Evolutionary conservation across 495 filamentous ascomycete genomes (phyloP), one percentile per base, ranked within the genome.

Genomic region (Penicillium diatomitis): DNA sequence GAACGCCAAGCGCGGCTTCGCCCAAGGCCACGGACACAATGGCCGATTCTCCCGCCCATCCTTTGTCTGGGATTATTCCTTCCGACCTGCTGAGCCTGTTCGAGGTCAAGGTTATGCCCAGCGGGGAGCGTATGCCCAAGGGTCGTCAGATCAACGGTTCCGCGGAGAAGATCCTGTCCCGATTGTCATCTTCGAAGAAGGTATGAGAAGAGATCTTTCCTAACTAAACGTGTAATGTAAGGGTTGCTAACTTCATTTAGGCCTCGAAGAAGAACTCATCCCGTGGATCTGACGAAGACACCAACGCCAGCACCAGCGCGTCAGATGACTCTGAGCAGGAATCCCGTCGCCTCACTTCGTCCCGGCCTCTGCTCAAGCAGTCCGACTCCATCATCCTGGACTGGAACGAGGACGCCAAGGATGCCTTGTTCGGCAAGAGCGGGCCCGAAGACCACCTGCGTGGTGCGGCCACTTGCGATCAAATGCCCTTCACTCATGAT

Each of bases 381-480:
- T 82, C 84, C 38, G 92, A 98, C 60, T 87, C 77, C 7, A 79
- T 98, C 46, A 68, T 97, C 2, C 74, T 96, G 33, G 90, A 96
- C 53, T 97, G 89, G 88, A 77, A 64, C 33, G 65, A 78, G 3
- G 63, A 79, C 3, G 84, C 76, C 6, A 81, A 78, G 48, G 80
- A 94, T 33, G 65, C 67, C 2, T 69, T 96, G 6, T 98, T 95
- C 57, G 75, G 73, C 32, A 79, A 74, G n/a, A 58, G 54, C 10
- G 37, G 43, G 2, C 61, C 58, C 11, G 60, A 69, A 35, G 32
- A 41, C n/a, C 10, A 36, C 20, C 40, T 49, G 12, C 47, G 47
- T 12, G 47, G 47, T 7, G 9, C 33, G 4, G 12, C 70, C 46
- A 84, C 81, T 0, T 84, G 70, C 61, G 63, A 64, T 1, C 53